Evolutionary conservation across 2,329 filamentous ascomycete species (phyloP).

Genomic region (Lecanicillium sp.): DNA sequence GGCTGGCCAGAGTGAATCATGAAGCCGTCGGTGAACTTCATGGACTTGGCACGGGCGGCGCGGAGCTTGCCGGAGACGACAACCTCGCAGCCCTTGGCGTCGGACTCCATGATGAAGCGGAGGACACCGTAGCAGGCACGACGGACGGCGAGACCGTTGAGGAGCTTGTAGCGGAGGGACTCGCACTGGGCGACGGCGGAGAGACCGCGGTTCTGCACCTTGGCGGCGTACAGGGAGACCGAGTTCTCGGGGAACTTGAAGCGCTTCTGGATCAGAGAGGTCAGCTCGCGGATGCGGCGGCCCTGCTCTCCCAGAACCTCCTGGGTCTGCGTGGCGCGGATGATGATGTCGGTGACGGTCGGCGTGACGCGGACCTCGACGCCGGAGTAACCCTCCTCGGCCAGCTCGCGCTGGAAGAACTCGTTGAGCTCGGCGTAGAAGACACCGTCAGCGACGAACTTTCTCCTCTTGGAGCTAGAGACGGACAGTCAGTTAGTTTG

Average conservation of each 20-base stretch:
- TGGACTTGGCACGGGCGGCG: conserved; percentile 98
- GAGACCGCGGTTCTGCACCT: conserved; percentile 99
- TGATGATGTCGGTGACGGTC: conserved; percentile 99
- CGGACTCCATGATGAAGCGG: conserved; percentile 99
- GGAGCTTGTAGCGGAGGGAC: conserved; percentile 99
- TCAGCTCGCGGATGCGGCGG: conserved; percentile 99
- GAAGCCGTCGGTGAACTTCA: conserved; percentile 99
- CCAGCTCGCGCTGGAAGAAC: conserved; percentile 99
- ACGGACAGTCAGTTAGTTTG: conserved; percentile 6
- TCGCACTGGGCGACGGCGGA: conserved; percentile 99
- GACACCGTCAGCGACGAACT: conserved; percentile 96
- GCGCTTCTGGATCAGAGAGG: conserved; percentile 99
- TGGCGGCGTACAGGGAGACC: conserved; percentile 98
- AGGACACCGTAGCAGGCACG: conserved; percentile 99
- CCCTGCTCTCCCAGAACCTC: conserved; percentile 99
- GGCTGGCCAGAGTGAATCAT: conserved; percentile 99
- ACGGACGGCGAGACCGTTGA: conserved; percentile 97
- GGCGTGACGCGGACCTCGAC: conserved; percentile 99
- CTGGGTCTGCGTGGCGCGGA: conserved; percentile 99
- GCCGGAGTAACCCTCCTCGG: conserved; percentile 99
- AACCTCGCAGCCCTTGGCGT: conserved; percentile 99
- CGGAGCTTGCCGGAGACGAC: conserved; percentile 99
- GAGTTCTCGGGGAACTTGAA: conserved; percentile 99
- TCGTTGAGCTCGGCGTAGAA: conserved; percentile 99
- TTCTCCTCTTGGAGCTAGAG: conserved; percentile 78